Percentiles rank a stretch among this genome's conserved stretches.
Conservation (phyloP, 2,329 filamentous ascomycete genomes). For the Curvularia sp. region DNA sequence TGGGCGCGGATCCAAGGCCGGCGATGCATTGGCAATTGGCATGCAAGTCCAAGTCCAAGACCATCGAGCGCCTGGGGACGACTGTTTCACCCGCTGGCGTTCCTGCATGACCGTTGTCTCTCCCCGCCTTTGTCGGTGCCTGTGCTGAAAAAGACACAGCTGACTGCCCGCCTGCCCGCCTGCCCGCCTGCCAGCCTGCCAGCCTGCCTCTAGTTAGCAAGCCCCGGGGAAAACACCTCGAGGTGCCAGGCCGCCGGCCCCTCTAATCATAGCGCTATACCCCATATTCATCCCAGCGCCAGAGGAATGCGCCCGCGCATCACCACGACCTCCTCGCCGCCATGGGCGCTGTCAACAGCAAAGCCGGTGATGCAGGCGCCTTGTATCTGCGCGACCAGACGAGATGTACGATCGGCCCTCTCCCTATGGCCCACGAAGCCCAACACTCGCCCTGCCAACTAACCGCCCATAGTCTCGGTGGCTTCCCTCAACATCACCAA, state of each 20-base stretch:
- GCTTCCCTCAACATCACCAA: constrained; percentile 83
- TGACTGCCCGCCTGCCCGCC: too few species aligned
- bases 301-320: constrained; percentile 42
- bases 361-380: constrained; percentile 75
- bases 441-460: constrained; percentile 18
- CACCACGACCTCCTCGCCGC: constrained; percentile 34
- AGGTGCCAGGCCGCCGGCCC: constrained; percentile 23
- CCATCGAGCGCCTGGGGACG: background rate
- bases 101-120: constrained; percentile 1
- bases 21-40: background rate
- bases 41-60: background rate
- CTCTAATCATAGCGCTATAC: constrained; percentile 32
- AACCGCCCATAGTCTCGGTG: constrained; percentile 74
- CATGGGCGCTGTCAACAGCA: constrained; percentile 94
- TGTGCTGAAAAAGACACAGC: background rate
- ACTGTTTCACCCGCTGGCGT: constrained; percentile 19
- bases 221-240: constrained; percentile 8
- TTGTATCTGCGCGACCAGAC: constrained; percentile 91
- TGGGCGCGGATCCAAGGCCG: background rate
- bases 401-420: constrained; percentile 70
- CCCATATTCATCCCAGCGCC: constrained; percentile 41
- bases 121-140: background rate
- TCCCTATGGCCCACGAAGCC: background rate
- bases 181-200: background rate
- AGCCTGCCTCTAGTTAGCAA: background rate